phyloP scores from a whole-genome alignment of 2,329 filamentous ascomycete genomes.

The Zymoseptoria passerinii region DNA sequence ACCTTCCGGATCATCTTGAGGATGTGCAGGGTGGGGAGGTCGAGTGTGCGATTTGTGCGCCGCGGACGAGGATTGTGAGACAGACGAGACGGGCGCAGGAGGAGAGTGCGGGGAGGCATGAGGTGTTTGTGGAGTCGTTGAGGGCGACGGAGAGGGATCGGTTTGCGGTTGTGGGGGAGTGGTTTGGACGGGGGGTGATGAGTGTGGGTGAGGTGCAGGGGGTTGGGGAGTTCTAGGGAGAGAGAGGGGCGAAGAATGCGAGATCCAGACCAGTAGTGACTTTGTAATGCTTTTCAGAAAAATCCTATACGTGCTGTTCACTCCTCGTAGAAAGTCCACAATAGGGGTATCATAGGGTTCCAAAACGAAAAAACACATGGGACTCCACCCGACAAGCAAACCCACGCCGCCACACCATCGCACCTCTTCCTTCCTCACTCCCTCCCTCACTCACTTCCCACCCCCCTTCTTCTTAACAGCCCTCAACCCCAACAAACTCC shows the following conservation, averaged over 20 bases:
- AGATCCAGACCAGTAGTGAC: too few relatives aligned
- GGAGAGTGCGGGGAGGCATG: slow-evolving; percentile 78
- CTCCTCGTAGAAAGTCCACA: too few relatives aligned
- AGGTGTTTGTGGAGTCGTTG: slow-evolving; percentile 77
- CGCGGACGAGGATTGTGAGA: slow-evolving; percentile 77
- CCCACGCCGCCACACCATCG: too few relatives aligned
- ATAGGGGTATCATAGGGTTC: too few relatives aligned
- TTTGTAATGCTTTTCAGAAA: too few relatives aligned
- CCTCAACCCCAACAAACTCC: slow-evolving; percentile 46
- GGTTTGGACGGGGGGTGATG: slow-evolving; percentile 94
- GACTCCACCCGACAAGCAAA: too few relatives aligned
- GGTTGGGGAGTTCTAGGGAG: neutral
- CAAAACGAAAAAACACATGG: too few relatives aligned
- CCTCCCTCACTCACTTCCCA: neutral
- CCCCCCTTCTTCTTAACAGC: slow-evolving; percentile 44
- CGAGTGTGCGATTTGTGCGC: slow-evolving; percentile 80
- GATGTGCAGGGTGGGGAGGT: slow-evolving; percentile 48
- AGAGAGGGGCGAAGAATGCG: neutral
- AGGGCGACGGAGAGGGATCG: slow-evolving; percentile 58
- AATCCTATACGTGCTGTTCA: neutral
- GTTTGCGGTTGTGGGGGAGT: slow-evolving; percentile 87
- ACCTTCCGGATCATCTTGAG: slow-evolving; percentile 37
- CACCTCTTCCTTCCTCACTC: neutral
- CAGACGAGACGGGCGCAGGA: slow-evolving; percentile 80
- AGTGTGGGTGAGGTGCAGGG: slow-evolving; percentile 28